phyloP scores from a whole-genome alignment of 2,329 filamentous ascomycete genomes.

The Aspergillus transmontanensis region DNA sequence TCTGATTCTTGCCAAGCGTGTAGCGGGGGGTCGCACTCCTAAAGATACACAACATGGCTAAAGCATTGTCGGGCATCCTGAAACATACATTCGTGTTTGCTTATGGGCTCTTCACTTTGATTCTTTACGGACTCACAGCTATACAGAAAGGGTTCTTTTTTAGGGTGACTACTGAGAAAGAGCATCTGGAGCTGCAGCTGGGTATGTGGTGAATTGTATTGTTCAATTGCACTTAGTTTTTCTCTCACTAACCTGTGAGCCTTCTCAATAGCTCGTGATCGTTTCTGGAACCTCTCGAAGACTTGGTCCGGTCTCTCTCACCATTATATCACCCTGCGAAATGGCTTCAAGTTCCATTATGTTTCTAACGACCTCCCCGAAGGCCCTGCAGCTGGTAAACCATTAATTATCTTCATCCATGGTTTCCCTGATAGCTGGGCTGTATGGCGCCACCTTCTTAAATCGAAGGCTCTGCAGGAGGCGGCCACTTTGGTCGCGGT shows the following conservation, averaged over 20 bases:
- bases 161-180: constrained; percentile 39
- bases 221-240: neutral
- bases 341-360: constrained; percentile 58
- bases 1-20: neutral
- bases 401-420: constrained; percentile 58
- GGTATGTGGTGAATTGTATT: constrained; percentile 29
- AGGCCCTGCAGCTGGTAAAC: constrained; percentile 27
- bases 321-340: constrained; percentile 53
- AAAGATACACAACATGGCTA: constrained; percentile 24
- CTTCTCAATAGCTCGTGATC: constrained; percentile 48
- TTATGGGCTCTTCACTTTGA: constrained; percentile 41
- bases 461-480: constrained; percentile 39
- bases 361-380: constrained; percentile 44
- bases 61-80: constrained; percentile 21
- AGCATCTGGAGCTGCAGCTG: constrained; percentile 43
- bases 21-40: neutral
- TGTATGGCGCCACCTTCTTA: constrained; percentile 55
- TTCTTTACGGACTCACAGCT: constrained; percentile 34
- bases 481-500: constrained; percentile 55
- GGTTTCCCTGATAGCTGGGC: constrained; percentile 63
- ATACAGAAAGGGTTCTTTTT: constrained; percentile 41
- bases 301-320: constrained; percentile 52
- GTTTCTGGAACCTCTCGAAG: constrained; percentile 57
- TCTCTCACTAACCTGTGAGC: neutral
- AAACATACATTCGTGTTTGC: constrained; percentile 22